Evolutionary conservation across 768 basidiomycete species (phyloP).

Genomic region (Rhizopogon vesiculosus): DNA sequence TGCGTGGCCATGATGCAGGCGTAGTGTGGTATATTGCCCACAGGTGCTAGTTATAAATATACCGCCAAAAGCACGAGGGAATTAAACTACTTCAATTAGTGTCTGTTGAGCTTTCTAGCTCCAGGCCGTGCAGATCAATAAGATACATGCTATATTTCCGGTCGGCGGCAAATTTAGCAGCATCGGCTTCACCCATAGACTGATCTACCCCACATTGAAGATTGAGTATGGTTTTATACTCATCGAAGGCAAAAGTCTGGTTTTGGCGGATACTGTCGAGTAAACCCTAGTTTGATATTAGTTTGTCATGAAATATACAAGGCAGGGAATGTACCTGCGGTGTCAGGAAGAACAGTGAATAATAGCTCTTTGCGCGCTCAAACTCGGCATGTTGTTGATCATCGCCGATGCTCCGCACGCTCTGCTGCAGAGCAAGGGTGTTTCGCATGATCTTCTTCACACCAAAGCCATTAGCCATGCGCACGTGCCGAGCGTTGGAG

Average conservation of each 20-base stretch:
- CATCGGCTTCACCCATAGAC: slow-evolving; percentile 43
- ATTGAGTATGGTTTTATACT: slow-evolving; percentile 88
- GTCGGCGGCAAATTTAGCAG: slow-evolving; percentile 47
- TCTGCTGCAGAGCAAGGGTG: slow-evolving; percentile 88
- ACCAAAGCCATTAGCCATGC: slow-evolving; percentile 66
- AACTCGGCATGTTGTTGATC: slow-evolving; percentile 63
- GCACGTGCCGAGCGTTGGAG: slow-evolving; percentile 65
- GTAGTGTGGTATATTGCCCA: neutral
- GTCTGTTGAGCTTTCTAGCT: slow-evolving; percentile 46
- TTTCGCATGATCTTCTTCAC: slow-evolving; percentile 86
- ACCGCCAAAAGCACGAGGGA: neutral
- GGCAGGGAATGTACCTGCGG: slow-evolving; percentile 52
- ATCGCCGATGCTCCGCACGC: slow-evolving; percentile 71
- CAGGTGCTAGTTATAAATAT: slow-evolving; percentile 8
- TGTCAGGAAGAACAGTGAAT: slow-evolving; percentile 66
- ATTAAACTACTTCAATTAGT: slow-evolving; percentile 12
- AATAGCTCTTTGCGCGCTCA: slow-evolving; percentile 74
- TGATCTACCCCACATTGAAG: slow-evolving; percentile 84
- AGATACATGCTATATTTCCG: slow-evolving; percentile 82
- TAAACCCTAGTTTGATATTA: slow-evolving; percentile 53
- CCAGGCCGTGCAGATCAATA: slow-evolving; percentile 84
- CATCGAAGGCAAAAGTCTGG: slow-evolving; percentile 78
- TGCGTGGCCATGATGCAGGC: neutral
- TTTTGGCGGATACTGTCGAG: slow-evolving; percentile 62
- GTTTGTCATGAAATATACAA: slow-evolving; percentile 1